Evolutionary conservation across 306 rosid species (phyloP), one percentile per base, ranked within the genome.

Genomic region (Lotus japonicus): DNA sequence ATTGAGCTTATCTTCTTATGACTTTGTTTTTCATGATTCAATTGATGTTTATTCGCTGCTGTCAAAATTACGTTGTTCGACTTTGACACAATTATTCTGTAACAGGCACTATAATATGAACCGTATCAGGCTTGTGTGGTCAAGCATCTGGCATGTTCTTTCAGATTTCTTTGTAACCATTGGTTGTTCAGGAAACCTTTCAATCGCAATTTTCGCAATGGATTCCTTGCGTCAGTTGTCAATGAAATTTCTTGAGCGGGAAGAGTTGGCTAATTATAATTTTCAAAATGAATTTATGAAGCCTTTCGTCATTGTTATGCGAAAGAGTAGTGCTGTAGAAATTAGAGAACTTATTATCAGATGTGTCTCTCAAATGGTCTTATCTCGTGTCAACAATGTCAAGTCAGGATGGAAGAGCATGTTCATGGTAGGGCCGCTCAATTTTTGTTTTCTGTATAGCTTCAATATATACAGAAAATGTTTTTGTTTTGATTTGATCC

Each of bases 341-440:
- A 95, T 95, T 60, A 90, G 99, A 79, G 99, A 95, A 75, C 82
- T 95, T 48, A 95, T 95, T 61, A 90, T 95, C 79, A 79, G 99
- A 88, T 95, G 99, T 57, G 97, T 95, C 69, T 95, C 99, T 42
- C 99, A 95, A 82, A 95, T 95, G 99, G 99, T 95, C 64, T 82
- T 95, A 78, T 87, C 96, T 41, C 97, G 96, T 26, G 97, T 95
- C 79, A 95, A 84, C 85, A 88, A 90, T 72, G 99, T 95, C 66
- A 95, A 95, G 75, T 95, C 99, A n/a, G 99, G 99, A 87, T 95
- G 99, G 99, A 95, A 95, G 88, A 90, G 97, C 89, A 95, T 95
- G 99, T 95, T 95, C 88, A 95, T 95, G 99, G 99, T 95, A 88
- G 28, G 61, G 41, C 43, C 80, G 41, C 59, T 42, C 53, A 49